phyloP scores from a whole-genome alignment of 371 early-diverging fungal species.

The Parasitella parasitica region DNA sequence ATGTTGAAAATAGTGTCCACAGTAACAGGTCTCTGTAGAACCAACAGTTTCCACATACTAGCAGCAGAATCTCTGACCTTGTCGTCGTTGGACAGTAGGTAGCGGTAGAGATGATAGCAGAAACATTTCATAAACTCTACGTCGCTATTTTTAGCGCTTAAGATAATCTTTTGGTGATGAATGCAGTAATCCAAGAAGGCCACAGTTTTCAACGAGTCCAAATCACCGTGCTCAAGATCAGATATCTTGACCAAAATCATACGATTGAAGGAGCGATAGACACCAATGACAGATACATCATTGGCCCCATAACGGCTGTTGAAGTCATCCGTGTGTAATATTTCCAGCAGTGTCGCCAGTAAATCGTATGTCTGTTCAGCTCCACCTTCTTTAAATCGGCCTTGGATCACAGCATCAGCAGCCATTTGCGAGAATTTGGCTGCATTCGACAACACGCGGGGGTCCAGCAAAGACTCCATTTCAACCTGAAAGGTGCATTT shows the following conservation, averaged over 20 bases:
- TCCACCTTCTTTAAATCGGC: constrained; percentile 42
- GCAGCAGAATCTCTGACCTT: constrained; percentile 49
- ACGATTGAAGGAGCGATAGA: constrained; percentile 59
- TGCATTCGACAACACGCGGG: constrained; percentile 49
- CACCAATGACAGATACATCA: constrained; percentile 21
- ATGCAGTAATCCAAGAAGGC: constrained; percentile 65
- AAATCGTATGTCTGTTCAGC: constrained; percentile 60
- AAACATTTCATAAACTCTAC: constrained; percentile 64
- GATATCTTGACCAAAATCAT: constrained; percentile 58
- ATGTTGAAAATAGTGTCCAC: constrained; percentile 45
- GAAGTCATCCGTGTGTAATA: constrained; percentile 37
- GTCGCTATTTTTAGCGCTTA: constrained; percentile 60
- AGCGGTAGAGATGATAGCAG: constrained; percentile 64
- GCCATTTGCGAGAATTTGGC: constrained; percentile 60
- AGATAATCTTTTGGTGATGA: constrained; percentile 67
- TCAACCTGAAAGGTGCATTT: constrained; percentile 53
- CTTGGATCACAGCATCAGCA: constrained; percentile 72
- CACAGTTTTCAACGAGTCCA: constrained; percentile 29
- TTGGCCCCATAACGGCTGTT: constrained; percentile 16
- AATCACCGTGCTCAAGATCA: constrained; percentile 40
- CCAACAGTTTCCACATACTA: constrained; percentile 60
- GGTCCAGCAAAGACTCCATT: constrained; percentile 40
- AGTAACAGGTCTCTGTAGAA: constrained; percentile 58
- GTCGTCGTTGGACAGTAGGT: constrained; percentile 47
- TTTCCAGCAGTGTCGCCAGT: constrained; percentile 58